Evolutionary conservation across 83 land plant species (phyloP), one percentile per base, ranked within the genome.

Genomic region (Picea abies): DNA sequence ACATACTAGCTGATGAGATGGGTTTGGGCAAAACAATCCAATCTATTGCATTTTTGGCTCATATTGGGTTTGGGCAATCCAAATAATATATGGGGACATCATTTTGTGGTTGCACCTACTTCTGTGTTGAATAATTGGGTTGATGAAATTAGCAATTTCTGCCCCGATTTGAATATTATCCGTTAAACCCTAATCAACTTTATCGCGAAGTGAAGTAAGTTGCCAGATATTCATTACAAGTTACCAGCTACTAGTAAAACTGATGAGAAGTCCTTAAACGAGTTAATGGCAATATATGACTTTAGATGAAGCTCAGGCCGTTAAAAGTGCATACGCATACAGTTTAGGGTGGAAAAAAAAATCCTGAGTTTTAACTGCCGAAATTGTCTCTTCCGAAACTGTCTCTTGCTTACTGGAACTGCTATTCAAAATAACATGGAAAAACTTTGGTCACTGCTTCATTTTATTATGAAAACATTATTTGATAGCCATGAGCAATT

Each of bases 401-500:
- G 99, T 6, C 88, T 98, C 86, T 90, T 98, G 37, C 88, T 98
- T 56, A 98, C 99, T 65, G 98, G 99, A 22, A 98, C 99, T 0
- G 98, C 99, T 29, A 90, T 98, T 79, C 99, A 98, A 81, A 98
- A 98, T 86, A 98, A 93, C 86, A 98, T 98, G 99, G 98, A 97
- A 64, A 98, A 96, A 81, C 82, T 98, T 60, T 96, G 99, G 99
- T 96, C 99, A 15, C 93, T 98, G 76, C 88, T 98, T 60, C 99
- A 98, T 87, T 98, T 98, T 83, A 98, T 98, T 78, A 98, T 98
- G 99, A 98, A 98, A 1, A 98, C 99, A 23, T 86, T 98, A 37
- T 98, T 98, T 92, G 98, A 98, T 85, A 98, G 98, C 83, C 98
- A 98, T 85, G 98, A 98, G 82, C 98, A 96, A 80, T 98, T 98